Percentiles rank a stretch among this genome's conserved stretches.
Conservation (phyloP, 2,329 filamentous ascomycete genomes). For the Colletotrichum chlorophyti region DNA sequence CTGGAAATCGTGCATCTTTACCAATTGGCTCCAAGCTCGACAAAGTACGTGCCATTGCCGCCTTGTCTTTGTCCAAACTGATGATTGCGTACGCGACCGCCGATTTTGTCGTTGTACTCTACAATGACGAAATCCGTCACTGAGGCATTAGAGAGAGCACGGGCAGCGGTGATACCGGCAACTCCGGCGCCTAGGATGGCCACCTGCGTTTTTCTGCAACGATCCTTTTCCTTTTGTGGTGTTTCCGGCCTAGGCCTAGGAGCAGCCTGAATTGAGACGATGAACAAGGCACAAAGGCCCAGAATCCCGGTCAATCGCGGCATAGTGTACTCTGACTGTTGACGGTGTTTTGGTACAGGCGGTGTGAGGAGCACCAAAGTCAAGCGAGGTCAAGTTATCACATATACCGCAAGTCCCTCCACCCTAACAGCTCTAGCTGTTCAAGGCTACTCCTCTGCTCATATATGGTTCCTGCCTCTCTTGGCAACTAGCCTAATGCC, state of each 20-base stretch:
- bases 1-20: conserved; percentile 34
- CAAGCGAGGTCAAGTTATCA: no score
- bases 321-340: neutral
- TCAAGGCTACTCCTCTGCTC: no score
- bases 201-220: conserved; percentile 45
- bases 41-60: conserved; percentile 56
- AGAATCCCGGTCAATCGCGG: neutral
- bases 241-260: neutral
- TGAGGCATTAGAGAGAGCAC: conserved; percentile 66
- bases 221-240: neutral
- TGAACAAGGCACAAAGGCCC: neutral
- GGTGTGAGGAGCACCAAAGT: no score
- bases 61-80: conserved; percentile 58
- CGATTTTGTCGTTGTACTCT: conserved; percentile 67
- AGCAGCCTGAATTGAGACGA: neutral
- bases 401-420: no score
- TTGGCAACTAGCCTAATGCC: no score
- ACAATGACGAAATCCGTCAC: conserved; percentile 70
- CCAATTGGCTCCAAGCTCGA: conserved; percentile 76
- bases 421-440: no score
- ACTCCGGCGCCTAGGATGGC: conserved; percentile 63
- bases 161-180: conserved; percentile 68
- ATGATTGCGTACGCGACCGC: conserved; percentile 65
- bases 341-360: no score
- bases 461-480: no score